Conservation (phyloP, 495 filamentous ascomycete species). For the Umbilicaria muhlenbergii region DNA sequence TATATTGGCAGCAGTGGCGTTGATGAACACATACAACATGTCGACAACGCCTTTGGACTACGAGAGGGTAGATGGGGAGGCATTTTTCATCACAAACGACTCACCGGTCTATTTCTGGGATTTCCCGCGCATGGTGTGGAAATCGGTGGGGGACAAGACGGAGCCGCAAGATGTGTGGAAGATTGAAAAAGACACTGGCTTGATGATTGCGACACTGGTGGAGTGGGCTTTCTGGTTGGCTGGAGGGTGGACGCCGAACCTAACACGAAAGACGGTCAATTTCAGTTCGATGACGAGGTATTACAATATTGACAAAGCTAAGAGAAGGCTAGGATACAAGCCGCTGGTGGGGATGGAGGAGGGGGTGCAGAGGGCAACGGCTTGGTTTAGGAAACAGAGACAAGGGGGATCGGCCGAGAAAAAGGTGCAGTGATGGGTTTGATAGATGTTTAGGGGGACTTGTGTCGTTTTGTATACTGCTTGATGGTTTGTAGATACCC, state of each 20-base stretch:
- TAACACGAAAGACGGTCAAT: conserved; percentile 59
- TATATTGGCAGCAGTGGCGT: conserved; percentile 43
- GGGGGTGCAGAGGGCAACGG: conserved; percentile 44
- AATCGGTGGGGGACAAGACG: conserved; percentile 43
- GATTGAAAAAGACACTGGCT: conserved; percentile 46
- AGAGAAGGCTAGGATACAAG: conserved; percentile 47
- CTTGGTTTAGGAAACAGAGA: conserved; percentile 54
- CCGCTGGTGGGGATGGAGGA: conserved; percentile 47
- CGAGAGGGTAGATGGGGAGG: conserved; percentile 81
- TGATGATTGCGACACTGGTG: conserved; percentile 47
- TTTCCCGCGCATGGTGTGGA: conserved; percentile 66
- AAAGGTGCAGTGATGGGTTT: background rate
- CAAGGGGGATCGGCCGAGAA: conserved; percentile 26
- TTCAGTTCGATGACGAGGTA: conserved; percentile 29
- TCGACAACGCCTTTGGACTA: conserved; percentile 46
- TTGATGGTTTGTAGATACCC: no score
- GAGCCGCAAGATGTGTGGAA: conserved; percentile 54
- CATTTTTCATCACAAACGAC: conserved; percentile 92
- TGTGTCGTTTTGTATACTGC: no score
- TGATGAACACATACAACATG: conserved; percentile 40
- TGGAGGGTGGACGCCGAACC: conserved; percentile 50
- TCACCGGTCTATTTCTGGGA: conserved; percentile 95
- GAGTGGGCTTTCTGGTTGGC: conserved; percentile 53
- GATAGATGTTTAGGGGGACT: no score
- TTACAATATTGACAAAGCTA: conserved; percentile 52